These are phyloP conservation scores for Diaporthe citri DNA, from an alignment of 2,329 filamentous ascomycete genomes.

Conservation along the genomic window DNA sequence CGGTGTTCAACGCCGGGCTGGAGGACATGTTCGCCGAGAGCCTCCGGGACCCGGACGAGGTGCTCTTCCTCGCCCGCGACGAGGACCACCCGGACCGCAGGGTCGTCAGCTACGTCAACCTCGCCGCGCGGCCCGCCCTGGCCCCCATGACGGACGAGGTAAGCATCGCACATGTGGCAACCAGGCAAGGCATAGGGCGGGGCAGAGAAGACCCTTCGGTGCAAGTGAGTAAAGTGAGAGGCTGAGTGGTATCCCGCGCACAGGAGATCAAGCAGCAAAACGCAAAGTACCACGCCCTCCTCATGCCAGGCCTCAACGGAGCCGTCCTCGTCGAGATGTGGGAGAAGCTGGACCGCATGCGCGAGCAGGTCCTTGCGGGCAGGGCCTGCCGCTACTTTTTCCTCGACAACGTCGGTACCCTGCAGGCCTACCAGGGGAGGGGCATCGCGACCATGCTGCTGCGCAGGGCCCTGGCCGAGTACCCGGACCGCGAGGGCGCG, in stretches of 20 bases:
- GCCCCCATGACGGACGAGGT: slow-evolving; percentile 25
- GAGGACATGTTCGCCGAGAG: slow-evolving; percentile 35
- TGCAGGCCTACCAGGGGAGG: slow-evolving; percentile 22
- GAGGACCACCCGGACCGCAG: slow-evolving; percentile 18
- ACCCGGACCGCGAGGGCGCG: slow-evolving; percentile 20
- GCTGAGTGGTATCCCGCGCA: neutral
- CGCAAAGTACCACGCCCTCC: slow-evolving; percentile 8
- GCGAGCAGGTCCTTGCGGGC: slow-evolving; percentile 27
- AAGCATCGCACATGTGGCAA: neutral
- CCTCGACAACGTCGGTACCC: slow-evolving; percentile 34
- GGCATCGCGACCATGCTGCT: slow-evolving; percentile 29
- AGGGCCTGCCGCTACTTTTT: slow-evolving; percentile 12
- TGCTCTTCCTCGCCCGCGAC: slow-evolving; percentile 24
- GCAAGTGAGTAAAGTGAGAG: no score
- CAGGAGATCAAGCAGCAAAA: slow-evolving; percentile 6
- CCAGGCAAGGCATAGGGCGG: neutral
- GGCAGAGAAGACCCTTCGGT: no score
- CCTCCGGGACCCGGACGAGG: slow-evolving; percentile 23
- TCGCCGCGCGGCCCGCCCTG: slow-evolving; percentile 5
- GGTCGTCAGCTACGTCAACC: slow-evolving; percentile 37
- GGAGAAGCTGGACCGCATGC: slow-evolving; percentile 34
- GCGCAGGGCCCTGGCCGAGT: slow-evolving; percentile 9
- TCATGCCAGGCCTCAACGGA: slow-evolving; percentile 33
- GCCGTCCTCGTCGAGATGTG: slow-evolving; percentile 34
- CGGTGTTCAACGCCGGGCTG: slow-evolving; percentile 17